Percentiles rank a stretch among this genome's conserved stretches.
phyloP scores from a whole-genome alignment of 2,329 filamentous ascomycete species.

The Chaetomium sp. region DNA sequence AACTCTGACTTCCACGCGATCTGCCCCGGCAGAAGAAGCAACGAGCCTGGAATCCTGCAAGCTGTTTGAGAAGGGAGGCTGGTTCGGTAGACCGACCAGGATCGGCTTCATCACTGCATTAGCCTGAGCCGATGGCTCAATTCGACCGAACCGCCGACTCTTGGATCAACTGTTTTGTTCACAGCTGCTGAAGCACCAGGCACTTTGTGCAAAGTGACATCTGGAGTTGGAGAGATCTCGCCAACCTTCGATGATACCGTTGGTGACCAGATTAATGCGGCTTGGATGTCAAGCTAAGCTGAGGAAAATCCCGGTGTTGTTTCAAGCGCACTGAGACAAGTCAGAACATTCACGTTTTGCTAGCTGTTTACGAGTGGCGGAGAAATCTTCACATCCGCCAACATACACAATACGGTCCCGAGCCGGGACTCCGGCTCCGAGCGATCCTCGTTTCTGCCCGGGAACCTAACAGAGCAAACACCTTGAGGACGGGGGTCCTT shows the following conservation, averaged over 20 bases:
- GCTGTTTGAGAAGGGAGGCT: background rate
- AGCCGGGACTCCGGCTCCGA: constrained; percentile 7
- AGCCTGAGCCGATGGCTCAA: constrained; percentile 18
- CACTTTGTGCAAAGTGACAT: background rate
- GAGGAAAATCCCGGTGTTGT: background rate
- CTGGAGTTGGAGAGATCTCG: background rate
- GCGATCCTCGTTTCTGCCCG: background rate
- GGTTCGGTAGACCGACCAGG: constrained; percentile 3
- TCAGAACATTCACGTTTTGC: background rate
- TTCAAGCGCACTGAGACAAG: background rate
- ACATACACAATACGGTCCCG: constrained; percentile 15
- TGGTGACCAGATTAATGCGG: background rate
- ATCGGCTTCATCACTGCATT: constrained; percentile 11
- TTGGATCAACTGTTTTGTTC: background rate
- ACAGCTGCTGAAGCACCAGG: background rate
- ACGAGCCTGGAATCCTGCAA: background rate
- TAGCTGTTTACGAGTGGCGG: background rate
- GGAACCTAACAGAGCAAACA: constrained; percentile 7
- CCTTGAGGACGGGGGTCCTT: background rate
- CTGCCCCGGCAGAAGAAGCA: background rate
- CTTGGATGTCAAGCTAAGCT: background rate
- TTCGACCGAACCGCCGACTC: background rate
- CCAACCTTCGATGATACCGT: background rate
- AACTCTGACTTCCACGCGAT: background rate
- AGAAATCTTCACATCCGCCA: background rate